Evolutionary conservation across 768 basidiomycete species (phyloP).

Genomic region (Candolleomyces aberdarensis): DNA sequence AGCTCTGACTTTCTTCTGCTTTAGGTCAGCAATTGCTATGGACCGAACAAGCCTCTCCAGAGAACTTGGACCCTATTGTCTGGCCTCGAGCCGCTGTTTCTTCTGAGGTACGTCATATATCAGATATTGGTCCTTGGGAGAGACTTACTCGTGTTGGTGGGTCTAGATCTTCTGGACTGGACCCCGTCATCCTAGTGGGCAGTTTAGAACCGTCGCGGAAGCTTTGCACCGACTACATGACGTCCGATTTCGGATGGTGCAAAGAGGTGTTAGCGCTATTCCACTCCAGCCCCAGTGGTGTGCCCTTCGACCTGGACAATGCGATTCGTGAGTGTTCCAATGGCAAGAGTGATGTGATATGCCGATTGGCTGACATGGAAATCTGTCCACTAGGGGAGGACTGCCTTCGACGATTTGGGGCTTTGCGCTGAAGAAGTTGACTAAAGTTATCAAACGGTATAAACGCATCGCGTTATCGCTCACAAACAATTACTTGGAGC

Average conservation of each 20-base stretch:
- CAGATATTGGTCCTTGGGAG: not conserved
- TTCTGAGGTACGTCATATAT: conserved; percentile 44
- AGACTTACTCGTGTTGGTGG: not conserved
- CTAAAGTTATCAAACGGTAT: not conserved
- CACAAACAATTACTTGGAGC: not conserved
- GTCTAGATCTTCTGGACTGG: conserved; percentile 68
- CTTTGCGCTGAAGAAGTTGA: not conserved
- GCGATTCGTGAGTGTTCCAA: conserved; percentile 9
- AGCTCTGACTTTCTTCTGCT: not conserved
- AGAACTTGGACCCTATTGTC: conserved; percentile 62
- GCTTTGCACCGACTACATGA: conserved; percentile 70
- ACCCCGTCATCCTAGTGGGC: conserved; percentile 34
- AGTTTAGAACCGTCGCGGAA: conserved; percentile 34
- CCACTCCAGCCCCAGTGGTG: conserved; percentile 72
- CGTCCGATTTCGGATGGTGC: conserved; percentile 55
- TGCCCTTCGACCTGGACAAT: conserved; percentile 40
- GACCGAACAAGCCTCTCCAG: conserved; percentile 71
- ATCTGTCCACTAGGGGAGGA: not conserved
- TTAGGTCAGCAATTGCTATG: conserved; percentile 65
- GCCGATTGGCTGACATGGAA: not conserved
- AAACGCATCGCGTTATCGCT: not conserved
- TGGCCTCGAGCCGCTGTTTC: conserved; percentile 75
- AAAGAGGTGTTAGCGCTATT: conserved; percentile 58
- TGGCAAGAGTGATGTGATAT: not conserved
- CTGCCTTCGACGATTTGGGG: not conserved